These are phyloP conservation scores for Adansonia digitata DNA, from an alignment of 345 rosid genomes.

Conservation along the genomic window DNA sequence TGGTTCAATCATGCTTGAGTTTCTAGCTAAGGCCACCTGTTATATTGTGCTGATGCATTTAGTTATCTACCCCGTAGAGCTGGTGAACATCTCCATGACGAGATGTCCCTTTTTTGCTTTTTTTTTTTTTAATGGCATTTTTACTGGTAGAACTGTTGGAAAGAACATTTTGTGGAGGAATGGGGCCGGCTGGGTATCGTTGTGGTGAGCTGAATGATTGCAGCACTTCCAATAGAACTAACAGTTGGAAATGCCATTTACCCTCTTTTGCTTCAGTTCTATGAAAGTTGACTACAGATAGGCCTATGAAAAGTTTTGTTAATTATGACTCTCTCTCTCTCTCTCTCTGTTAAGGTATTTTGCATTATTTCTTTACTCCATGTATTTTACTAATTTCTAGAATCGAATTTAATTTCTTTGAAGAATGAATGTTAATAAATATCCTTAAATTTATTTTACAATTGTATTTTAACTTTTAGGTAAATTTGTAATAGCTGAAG, in stretches of 20 bases:
- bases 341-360: too few relatives aligned
- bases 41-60: neutral
- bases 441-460: too few relatives aligned
- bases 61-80: neutral
- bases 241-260: neutral
- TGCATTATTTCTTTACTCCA: too few relatives aligned
- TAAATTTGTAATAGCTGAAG: too few relatives aligned
- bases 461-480: too few relatives aligned
- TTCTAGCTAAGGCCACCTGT: neutral
- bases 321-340: too few relatives aligned
- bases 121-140: conserved; percentile 24
- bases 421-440: too few relatives aligned
- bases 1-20: conserved; percentile 73
- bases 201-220: too few relatives aligned
- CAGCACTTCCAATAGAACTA: neutral
- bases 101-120: conserved; percentile 20
- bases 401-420: too few relatives aligned
- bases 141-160: conserved; percentile 36
- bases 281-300: neutral
- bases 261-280: neutral
- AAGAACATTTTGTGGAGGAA: conserved; percentile 12
- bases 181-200: neutral
- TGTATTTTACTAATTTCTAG: too few relatives aligned
- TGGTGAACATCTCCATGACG: conserved; percentile 21
- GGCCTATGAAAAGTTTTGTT: neutral